Base-by-base conservation (phyloP, 2,329 filamentous ascomycete genomes). In the Myrmaecium sp. region DNA sequence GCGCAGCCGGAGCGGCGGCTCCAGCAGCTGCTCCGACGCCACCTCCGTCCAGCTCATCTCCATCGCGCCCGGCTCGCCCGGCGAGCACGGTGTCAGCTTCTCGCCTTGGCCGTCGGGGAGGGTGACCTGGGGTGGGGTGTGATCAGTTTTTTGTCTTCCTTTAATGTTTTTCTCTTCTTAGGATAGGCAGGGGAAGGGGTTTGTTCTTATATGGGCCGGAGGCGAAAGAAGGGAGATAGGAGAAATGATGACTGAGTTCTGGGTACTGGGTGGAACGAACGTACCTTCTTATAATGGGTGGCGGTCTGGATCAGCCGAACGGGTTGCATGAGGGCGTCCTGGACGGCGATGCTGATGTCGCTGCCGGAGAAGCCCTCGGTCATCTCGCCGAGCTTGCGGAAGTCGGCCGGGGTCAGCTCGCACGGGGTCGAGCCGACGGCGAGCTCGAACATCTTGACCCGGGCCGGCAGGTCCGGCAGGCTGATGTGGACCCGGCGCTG, bases 251-350 rank as follows among this genome's bases (percentile, higher is more conserved):
- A 18, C 6, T 29, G n/a, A 16, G 13, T 20, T 23, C 16, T 4
- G 17, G 15, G 6, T 17, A 16, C 2, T n/a, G n/a, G n/a, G 18
- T 14, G 10, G 31, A 23, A n/a, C n/a, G n/a, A n/a, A 39, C 48
- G 26, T 61, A 86, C 86, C 60, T 79, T 75, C 54, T 94, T 94
- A 57, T 95, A 98, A 58, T 98, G 89, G 28, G 89, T 98, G 11
- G 89, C 86, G 36, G 84, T 92, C 51, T 95, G 76, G 39, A 98
- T 95, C 55, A 94, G 91, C 34, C 89, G 69, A 34, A 98, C 80
- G 2, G 89, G 91, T 46, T 94, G 83, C 89, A 98, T 98, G 20
- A 98, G 60, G 1, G 89, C 89, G 48, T 91, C 80, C 52, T 98
- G 89, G 12, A 95, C 89, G 3, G 82, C 83, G 46, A 95, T 95